A percentile compares a stretch with the other conserved stretches of the same genome.
phyloP scores from a whole-genome alignment of 176 grass and related monocot genomes.

The Tillandsia fasciculata region DNA sequence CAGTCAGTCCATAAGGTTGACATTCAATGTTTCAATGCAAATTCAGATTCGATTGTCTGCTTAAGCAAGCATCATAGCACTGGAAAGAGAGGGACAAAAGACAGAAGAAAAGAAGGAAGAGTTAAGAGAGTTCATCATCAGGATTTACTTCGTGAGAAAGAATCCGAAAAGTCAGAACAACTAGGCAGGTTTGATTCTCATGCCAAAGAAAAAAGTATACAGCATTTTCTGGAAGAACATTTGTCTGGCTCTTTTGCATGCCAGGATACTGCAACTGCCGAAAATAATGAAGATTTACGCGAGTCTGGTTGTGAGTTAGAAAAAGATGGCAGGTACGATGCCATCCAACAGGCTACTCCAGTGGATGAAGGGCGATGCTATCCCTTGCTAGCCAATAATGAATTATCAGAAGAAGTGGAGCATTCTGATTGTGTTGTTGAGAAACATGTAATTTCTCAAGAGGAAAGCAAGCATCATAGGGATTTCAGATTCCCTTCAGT shows the following conservation, averaged over 20 bases:
- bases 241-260: neutral
- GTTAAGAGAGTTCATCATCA: constrained; percentile 42
- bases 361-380: constrained; percentile 19
- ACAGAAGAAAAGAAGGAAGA: constrained; percentile 31
- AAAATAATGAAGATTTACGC: neutral
- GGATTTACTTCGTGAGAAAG: constrained; percentile 11
- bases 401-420: neutral
- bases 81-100: constrained; percentile 44
- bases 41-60: constrained; percentile 25
- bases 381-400: constrained; percentile 2
- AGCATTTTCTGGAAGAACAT: neutral
- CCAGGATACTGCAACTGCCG: constrained; percentile 3
- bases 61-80: constrained; percentile 23
- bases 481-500: constrained; percentile 9
- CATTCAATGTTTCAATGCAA: constrained; percentile 30
- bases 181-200: neutral
- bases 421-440: constrained; percentile 18
- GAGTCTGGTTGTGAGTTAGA: neutral
- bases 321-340: neutral
- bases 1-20: constrained; percentile 23
- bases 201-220: neutral
- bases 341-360: constrained; percentile 8
- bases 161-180: constrained; percentile 10
- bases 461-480: constrained; percentile 14
- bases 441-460: constrained; percentile 17